Evolutionary conservation across 2,329 filamentous ascomycete species (phyloP), one percentile per base, ranked within the genome.

Genomic region (Clonostachys sp.): DNA sequence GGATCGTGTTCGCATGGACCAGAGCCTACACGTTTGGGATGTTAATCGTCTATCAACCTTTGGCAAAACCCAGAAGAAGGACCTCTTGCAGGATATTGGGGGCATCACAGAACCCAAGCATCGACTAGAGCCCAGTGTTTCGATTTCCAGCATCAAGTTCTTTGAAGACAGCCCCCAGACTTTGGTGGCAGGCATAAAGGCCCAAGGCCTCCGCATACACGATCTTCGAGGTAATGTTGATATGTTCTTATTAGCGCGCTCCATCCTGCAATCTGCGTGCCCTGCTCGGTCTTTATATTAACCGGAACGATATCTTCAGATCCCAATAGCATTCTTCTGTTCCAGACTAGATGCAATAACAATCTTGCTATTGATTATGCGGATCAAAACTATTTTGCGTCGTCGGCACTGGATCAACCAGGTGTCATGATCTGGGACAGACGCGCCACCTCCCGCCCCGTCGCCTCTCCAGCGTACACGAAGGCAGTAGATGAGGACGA

Each of bases 351-450:
- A 54, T 84, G 81, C 57, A 84, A 83, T 61, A 86, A 86, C 55
- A 86, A 86, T 53, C 63, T 94, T 47, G 80, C 87, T 14, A 88
- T 94, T 50, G 88, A 94, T 67, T 88, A 87, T 50, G 73, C 83
- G 18, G 87, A 95, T 56, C 82, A 86, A 53, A 91, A 94, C 56
- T 92, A 91, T 64, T 92, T 94, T 67, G 84, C 89, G 2, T 91
- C 89, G 2, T 89, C 87, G 13, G 85, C 86, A 4, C 70, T 89
- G 12, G 87, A 89, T 49, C 84, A 89, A 44, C 85, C 88, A 1
- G 82, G 83, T 8, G 75, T 92, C 45, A 84, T 86, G 62, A 76
- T 92, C 34, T 92, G 88, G 88, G 88, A 92, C 60, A 81, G 85
- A 24, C 83, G 88, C 41, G 78, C 77, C n/a, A 75, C 73, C 12